Evolutionary conservation across 305 asterid species (phyloP).

Genomic region (Rubia occidens): DNA sequence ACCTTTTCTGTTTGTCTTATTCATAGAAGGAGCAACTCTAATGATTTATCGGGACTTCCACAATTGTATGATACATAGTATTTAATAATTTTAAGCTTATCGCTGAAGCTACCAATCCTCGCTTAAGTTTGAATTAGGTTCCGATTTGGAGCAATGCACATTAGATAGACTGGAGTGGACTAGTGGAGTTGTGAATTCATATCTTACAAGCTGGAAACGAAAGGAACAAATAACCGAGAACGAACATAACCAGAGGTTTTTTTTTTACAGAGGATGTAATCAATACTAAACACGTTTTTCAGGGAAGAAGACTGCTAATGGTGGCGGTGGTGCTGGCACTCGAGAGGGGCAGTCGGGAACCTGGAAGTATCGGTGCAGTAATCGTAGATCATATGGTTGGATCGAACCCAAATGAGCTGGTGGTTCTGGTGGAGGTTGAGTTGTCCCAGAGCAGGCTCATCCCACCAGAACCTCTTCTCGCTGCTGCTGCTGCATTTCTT

Average conservation of each 20-base stretch:
- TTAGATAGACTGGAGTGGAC: not conserved
- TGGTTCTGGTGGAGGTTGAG: conserved; percentile 74
- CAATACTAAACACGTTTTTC: not conserved
- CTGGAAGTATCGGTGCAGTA: conserved; percentile 66
- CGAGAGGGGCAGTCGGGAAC: conserved; percentile 54
- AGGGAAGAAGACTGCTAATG: conserved; percentile 26
- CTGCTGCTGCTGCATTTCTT: conserved; percentile 45
- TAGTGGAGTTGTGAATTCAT: conserved; percentile 12
- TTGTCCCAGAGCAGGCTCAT: conserved; percentile 55
- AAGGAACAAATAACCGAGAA: conserved; percentile 23
- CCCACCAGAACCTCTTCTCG: conserved; percentile 63
- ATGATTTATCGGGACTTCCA: not conserved
- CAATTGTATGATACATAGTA: not conserved
- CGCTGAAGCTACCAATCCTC: not conserved
- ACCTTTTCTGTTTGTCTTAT: not conserved
- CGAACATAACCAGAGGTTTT: not conserved
- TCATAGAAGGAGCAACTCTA: not conserved
- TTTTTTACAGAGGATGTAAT: not conserved
- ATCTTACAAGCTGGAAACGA: conserved; percentile 20
- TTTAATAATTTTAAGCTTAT: not conserved
- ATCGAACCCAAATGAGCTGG: conserved; percentile 75
- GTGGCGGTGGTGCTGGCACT: conserved; percentile 81
- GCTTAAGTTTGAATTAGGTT: not conserved
- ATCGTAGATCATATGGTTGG: conserved; percentile 77
- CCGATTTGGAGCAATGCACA: not conserved